A percentile compares a stretch with the other conserved stretches of the same genome.
These are phyloP conservation scores for Pythium phragmitis DNA, from an alignment of 352 stramenopile genomes.

Conservation along the genomic window DNA sequence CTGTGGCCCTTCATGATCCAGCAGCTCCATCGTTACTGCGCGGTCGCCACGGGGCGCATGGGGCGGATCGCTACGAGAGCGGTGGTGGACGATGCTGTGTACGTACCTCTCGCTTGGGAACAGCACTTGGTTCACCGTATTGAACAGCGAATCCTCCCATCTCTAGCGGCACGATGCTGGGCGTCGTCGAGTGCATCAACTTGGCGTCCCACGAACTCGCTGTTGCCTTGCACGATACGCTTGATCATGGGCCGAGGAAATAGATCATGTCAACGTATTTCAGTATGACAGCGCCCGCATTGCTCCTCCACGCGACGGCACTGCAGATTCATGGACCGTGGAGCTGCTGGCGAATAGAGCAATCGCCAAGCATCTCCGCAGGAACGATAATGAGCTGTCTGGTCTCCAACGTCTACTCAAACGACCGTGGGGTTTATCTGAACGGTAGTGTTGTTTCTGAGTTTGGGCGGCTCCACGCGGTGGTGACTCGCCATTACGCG, in stretches of 20 bases:
- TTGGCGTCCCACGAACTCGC: neutral
- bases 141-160: neutral
- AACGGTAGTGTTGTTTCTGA: constrained; percentile 6
- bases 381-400: neutral
- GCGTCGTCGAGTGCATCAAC: constrained; percentile 12
- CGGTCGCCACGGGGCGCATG: constrained; percentile 20
- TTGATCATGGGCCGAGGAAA: constrained; percentile 5
- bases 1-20: neutral
- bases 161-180: constrained; percentile 14
- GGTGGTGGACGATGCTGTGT: constrained; percentile 19
- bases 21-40: neutral
- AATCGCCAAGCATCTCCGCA: constrained; percentile 13
- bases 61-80: constrained; percentile 8
- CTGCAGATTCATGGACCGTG: neutral
- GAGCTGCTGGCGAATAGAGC: constrained; percentile 8
- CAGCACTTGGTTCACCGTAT: too few species aligned
- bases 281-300: constrained; percentile 17
- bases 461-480: constrained; percentile 22
- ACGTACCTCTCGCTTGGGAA: neutral
- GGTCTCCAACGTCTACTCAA: too few species aligned
- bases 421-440: neutral
- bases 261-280: constrained; percentile 25
- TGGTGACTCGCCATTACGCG: constrained; percentile 7
- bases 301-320: neutral
- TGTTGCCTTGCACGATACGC: neutral